Evolutionary conservation across 1,284 basidiomycete species (phyloP), one percentile per base, ranked within the genome.

Genomic region (Tilletiopsis washingtonensis): DNA sequence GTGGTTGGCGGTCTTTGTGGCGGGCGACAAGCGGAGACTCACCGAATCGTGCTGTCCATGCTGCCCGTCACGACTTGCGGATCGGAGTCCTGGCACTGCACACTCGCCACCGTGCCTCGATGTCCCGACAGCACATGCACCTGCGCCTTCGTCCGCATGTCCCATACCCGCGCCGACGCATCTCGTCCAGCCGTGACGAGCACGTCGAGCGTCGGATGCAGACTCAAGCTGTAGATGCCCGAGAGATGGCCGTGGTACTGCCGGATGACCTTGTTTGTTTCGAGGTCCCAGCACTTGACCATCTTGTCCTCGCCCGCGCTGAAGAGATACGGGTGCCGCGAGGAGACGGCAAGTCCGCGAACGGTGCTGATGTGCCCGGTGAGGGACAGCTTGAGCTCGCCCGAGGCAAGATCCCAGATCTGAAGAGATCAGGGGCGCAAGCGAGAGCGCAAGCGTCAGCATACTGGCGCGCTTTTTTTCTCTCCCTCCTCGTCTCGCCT

Each of bases 201-300:
- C 0, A 99, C 79, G 67, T 98, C 93, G 38, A 99, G 82, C 0
- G 93, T 97, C 1, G 93, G 94, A 68, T 98, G 94, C 7, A 98
- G 77, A 32, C 84, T 78, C 19, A 71, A 47, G 37, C 61, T 54
- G 71, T 98, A 98, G 20, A 98, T 91, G 44, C 94, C 93, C 1
- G 91, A 96, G 32, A 94, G 81, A 75, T 98, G 93, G 1, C 93
- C 93, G 71, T 96, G 91, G 74, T 98, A 98, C 74, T 97, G 91
- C 37, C 93, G 81, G 57, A 99, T 97, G 57, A 98, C 93, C 75
- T 96, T 96, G 79, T 99, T 99, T 19, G 87, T 85, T 76, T 99
- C 94, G 47, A 99, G 76, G 71, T 99, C 93, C 94, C 94, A 98
- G 69, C 94, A 98, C 78, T 97, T 98, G 40, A 99, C 91, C 88